phyloP scores from a whole-genome alignment of 495 filamentous ascomycete species.

The Letharia columbiana region DNA sequence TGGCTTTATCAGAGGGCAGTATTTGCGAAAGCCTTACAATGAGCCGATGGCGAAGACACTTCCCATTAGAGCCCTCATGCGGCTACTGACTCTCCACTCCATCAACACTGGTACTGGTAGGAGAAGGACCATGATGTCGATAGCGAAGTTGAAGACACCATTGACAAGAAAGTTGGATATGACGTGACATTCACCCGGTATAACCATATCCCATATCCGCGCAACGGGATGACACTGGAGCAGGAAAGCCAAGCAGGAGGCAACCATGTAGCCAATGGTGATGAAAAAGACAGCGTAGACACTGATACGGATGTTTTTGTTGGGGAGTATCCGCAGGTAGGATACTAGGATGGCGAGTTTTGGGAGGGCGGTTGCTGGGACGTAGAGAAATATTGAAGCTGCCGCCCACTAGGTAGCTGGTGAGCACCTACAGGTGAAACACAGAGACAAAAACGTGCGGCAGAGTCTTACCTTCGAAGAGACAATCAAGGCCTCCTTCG shows the following conservation, averaged over 20 bases:
- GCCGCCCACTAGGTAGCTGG: conserved; percentile 24
- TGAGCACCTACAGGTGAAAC: neutral
- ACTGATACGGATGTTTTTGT: conserved; percentile 29
- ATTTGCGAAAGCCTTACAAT: neutral
- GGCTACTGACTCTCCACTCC: conserved; percentile 30
- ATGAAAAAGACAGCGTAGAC: conserved; percentile 32
- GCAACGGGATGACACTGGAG: conserved; percentile 31
- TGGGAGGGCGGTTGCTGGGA: conserved; percentile 33
- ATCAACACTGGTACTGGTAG: conserved; percentile 35
- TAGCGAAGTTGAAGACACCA: conserved; percentile 32
- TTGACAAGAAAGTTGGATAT: conserved; percentile 34
- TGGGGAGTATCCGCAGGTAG: conserved; percentile 43
- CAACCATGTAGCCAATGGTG: conserved; percentile 31
- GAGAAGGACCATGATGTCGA: conserved; percentile 34
- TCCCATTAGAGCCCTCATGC: conserved; percentile 30
- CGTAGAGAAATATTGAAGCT: conserved; percentile 32
- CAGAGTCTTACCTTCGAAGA: conserved; percentile 21
- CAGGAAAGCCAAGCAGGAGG: conserved; percentile 7
- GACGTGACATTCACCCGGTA: conserved; percentile 30
- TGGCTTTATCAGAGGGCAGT: too few species aligned
- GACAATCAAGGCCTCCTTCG: conserved; percentile 11
- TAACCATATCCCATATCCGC: conserved; percentile 29
- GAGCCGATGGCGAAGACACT: conserved; percentile 26
- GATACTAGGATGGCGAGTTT: conserved; percentile 41
- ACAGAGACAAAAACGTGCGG: too few species aligned